Percentiles rank a stretch among this genome's conserved stretches.
These are phyloP conservation scores for Entomortierella beljakovae DNA, from an alignment of 192 early-diverging fungal species.

Conservation along the genomic window DNA sequence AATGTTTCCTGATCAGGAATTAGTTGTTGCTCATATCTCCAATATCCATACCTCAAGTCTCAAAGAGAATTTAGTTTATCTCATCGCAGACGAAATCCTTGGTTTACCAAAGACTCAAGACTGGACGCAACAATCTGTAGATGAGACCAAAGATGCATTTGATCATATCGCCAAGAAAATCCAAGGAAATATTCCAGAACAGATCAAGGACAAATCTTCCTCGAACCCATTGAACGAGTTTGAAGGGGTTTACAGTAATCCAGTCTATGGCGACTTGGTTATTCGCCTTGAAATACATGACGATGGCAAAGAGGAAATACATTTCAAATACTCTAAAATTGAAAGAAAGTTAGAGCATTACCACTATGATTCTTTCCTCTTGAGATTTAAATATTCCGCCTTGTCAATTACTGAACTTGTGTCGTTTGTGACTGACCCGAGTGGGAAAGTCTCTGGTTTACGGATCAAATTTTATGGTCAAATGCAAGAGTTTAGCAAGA, in stretches of 20 bases:
- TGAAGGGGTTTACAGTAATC: constrained; percentile 18
- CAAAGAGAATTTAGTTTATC: constrained; percentile 1
- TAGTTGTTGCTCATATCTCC: constrained; percentile 20
- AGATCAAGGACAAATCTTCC: constrained; percentile 17
- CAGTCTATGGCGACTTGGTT: constrained; percentile 13
- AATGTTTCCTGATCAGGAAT: constrained; percentile 28
- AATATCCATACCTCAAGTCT: constrained; percentile 12
- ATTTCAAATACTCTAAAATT: not conserved
- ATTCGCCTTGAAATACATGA: not conserved
- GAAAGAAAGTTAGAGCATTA: constrained; percentile 24
- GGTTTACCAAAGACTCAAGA: constrained; percentile 21
- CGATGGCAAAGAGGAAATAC: not conserved
- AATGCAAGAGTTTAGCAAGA: no score
- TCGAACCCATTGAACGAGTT: constrained; percentile 9
- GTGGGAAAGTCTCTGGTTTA: not conserved
- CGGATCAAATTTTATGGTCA: no score
- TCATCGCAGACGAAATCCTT: constrained; percentile 22
- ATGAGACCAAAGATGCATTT: not conserved
- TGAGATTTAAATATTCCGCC: not conserved
- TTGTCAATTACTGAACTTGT: not conserved
- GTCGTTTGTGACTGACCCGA: not conserved
- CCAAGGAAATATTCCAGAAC: constrained; percentile 11
- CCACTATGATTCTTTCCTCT: constrained; percentile 17
- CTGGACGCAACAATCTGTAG: constrained; percentile 4
- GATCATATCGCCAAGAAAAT: not conserved